These are phyloP conservation scores for Hemerocallis citrina DNA, from an alignment of 106 monocot genomes.

Conservation along the genomic window DNA sequence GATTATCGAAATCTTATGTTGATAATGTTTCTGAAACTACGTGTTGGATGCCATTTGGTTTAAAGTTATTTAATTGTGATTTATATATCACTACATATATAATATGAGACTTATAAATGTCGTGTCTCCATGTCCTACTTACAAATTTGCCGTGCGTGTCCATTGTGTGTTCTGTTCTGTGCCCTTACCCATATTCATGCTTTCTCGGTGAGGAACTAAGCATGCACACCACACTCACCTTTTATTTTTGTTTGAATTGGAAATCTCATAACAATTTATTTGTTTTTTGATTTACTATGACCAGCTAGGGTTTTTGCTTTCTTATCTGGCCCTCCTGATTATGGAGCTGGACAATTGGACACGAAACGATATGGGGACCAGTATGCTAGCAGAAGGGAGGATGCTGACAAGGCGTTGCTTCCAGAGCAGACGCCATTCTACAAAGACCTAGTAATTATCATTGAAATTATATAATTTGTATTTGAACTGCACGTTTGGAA, in stretches of 20 bases:
- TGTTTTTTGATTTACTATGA: conserved; percentile 2
- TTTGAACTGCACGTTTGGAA: not conserved
- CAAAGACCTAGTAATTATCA: conserved; percentile 72
- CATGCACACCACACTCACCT: too few species aligned
- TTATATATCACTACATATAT: too few species aligned
- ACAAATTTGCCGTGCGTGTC: too few species aligned
- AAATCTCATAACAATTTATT: not conserved
- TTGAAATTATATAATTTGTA: not conserved
- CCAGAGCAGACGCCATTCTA: conserved; percentile 95
- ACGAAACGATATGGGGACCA: conserved; percentile 91
- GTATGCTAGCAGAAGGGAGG: conserved; percentile 86
- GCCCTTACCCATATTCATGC: too few species aligned
- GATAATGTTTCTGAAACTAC: too few species aligned
- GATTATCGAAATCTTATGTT: too few species aligned
- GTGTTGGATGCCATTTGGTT: too few species aligned
- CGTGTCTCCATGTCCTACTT: too few species aligned
- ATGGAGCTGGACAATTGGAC: conserved; percentile 91
- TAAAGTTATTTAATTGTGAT: too few species aligned
- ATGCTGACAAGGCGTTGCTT: conserved; percentile 83
- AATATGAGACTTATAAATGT: too few species aligned
- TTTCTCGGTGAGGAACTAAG: too few species aligned
- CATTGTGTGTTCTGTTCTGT: too few species aligned
- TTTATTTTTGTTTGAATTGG: not conserved
- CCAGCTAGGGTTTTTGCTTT: conserved; percentile 96
- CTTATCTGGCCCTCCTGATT: conserved; percentile 94